These are phyloP conservation scores for Rauvolfia tetraphylla DNA, from an alignment of 257 asterid genomes.

Conservation along the genomic window DNA sequence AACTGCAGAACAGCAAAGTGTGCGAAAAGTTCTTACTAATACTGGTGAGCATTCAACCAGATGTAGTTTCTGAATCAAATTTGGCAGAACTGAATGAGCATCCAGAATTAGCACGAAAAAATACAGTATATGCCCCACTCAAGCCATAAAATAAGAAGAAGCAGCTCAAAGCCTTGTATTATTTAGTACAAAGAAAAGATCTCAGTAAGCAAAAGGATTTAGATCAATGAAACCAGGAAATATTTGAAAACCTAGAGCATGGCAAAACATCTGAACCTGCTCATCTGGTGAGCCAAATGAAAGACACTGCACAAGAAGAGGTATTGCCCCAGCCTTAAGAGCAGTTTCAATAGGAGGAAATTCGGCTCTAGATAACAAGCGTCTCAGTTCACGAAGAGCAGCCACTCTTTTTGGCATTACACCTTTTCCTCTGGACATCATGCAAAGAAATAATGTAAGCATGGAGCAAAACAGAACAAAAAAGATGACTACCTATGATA, in stretches of 20 bases:
- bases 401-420: constrained; percentile 66
- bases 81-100: not conserved
- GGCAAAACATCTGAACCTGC: constrained; percentile 48
- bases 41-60: not conserved
- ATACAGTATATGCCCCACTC: not conserved
- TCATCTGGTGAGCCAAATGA: constrained; percentile 94
- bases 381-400: constrained; percentile 87
- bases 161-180: not conserved
- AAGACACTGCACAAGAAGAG: constrained; percentile 74
- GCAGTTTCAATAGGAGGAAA: constrained; percentile 92
- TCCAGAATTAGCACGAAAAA: not conserved
- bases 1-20: constrained; percentile 40
- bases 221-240: not conserved
- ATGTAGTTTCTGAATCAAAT: not conserved
- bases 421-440: constrained; percentile 73
- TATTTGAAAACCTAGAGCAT: not conserved
- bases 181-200: not conserved
- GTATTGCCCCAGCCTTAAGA: constrained; percentile 72
- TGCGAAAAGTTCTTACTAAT: not conserved
- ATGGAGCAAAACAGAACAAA: constrained; percentile 11
- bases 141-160: not conserved
- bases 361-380: constrained; percentile 79
- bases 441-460: constrained; percentile 8
- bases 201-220: not conserved
- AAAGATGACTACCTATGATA: not conserved